Percentiles rank a stretch among this genome's conserved stretches.
These are phyloP conservation scores for Torrubiella hemipterigena DNA, from an alignment of 2,329 filamentous ascomycete species.

Conservation along the genomic window DNA sequence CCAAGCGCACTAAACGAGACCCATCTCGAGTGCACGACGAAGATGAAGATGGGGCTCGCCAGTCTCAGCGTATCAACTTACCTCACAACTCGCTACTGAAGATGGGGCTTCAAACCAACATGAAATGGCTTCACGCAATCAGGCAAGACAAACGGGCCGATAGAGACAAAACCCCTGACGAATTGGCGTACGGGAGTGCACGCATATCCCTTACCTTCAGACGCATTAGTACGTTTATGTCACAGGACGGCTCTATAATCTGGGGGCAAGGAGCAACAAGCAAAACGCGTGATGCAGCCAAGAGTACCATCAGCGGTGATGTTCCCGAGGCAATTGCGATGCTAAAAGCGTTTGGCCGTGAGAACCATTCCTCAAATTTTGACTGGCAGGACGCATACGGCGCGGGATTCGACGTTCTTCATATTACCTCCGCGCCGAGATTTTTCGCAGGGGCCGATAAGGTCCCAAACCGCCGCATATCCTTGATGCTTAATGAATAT, in stretches of 20 bases:
- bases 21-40: slow-evolving; percentile 12
- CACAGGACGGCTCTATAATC: slow-evolving; percentile 51
- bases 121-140: slow-evolving; percentile 85
- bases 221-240: slow-evolving; percentile 74
- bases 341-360: slow-evolving; percentile 68
- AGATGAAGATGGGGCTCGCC: slow-evolving; percentile 26
- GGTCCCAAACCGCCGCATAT: slow-evolving; percentile 35
- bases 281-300: slow-evolving; percentile 51
- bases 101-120: slow-evolving; percentile 72
- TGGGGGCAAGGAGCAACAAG: slow-evolving; percentile 83
- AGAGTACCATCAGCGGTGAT: slow-evolving; percentile 57
- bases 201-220: slow-evolving; percentile 91
- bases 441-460: slow-evolving; percentile 37
- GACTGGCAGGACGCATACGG: slow-evolving; percentile 71
- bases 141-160: slow-evolving; percentile 67
- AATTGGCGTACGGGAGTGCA: slow-evolving; percentile 60
- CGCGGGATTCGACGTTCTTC: slow-evolving; percentile 70
- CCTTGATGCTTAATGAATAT: slow-evolving; percentile 36
- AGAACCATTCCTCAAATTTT: slow-evolving; percentile 66
- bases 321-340: slow-evolving; percentile 53
- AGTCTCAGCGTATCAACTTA: slow-evolving; percentile 56
- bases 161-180: slow-evolving; percentile 54
- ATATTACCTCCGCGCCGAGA: slow-evolving; percentile 42
- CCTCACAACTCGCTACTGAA: slow-evolving; percentile 84
- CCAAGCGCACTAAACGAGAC: slow-evolving; percentile 51